phyloP scores from a whole-genome alignment of 2,329 filamentous ascomycete species.

The Claviceps sp. region DNA sequence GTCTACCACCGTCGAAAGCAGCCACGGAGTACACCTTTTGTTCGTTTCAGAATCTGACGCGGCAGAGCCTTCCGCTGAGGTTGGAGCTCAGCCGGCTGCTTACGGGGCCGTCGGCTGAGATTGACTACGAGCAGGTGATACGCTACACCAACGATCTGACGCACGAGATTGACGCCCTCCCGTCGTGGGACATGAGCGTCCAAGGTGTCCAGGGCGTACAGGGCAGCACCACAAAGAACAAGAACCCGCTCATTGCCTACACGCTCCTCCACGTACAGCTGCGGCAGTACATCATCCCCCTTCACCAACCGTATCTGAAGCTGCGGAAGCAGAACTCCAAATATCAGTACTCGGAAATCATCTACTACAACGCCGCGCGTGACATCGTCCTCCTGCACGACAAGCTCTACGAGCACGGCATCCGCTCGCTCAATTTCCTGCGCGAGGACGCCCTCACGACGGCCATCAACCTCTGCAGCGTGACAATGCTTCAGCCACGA shows the following conservation, averaged over 20 bases:
- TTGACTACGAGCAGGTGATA: slow-evolving; percentile 49
- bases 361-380: slow-evolving; percentile 49
- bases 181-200: slow-evolving; percentile 35
- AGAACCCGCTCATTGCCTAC: slow-evolving; percentile 45
- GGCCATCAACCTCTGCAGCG: slow-evolving; percentile 47
- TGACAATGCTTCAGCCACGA: slow-evolving; percentile 46
- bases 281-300: slow-evolving; percentile 46
- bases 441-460: slow-evolving; percentile 47
- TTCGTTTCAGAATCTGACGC: slow-evolving; percentile 44
- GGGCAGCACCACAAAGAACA: slow-evolving; percentile 17
- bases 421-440: slow-evolving; percentile 45
- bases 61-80: slow-evolving; percentile 41
- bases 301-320: slow-evolving; percentile 48
- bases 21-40: slow-evolving; percentile 42
- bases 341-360: slow-evolving; percentile 49
- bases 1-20: slow-evolving; percentile 37
- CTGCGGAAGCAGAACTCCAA: slow-evolving; percentile 45
- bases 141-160: slow-evolving; percentile 48
- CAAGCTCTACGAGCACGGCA: slow-evolving; percentile 44
- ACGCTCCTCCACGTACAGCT: slow-evolving; percentile 48
- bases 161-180: slow-evolving; percentile 45
- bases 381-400: slow-evolving; percentile 50
- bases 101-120: slow-evolving; percentile 38
- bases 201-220: slow-evolving; percentile 18
- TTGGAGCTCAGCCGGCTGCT: slow-evolving; percentile 44